phyloP scores from a whole-genome alignment of 1,139 yeast species.

The Diutina rugosa region DNA sequence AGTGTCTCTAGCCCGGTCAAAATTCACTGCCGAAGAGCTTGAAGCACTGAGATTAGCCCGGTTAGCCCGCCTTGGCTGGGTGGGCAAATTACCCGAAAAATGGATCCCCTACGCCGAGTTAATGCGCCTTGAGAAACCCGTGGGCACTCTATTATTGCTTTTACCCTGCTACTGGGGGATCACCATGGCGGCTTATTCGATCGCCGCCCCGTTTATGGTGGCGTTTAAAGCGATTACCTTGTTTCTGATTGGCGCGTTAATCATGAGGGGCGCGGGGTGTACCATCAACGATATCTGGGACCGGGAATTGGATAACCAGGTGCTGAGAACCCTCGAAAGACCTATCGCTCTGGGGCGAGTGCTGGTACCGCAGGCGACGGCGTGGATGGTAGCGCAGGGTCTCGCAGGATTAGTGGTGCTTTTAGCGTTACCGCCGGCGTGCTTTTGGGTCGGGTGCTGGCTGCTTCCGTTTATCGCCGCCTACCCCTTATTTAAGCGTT shows the following conservation, averaged over 20 bases:
- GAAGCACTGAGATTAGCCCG: slow-evolving; percentile 46
- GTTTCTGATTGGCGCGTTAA: slow-evolving; percentile 71
- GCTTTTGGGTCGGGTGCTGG: slow-evolving; percentile 73
- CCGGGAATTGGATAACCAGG: slow-evolving; percentile 69
- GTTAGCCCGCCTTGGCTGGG: slow-evolving; percentile 44
- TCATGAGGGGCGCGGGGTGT: slow-evolving; percentile 98
- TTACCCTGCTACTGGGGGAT: slow-evolving; percentile 77
- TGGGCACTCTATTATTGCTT: slow-evolving; percentile 73
- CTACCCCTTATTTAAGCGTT: slow-evolving; percentile 86
- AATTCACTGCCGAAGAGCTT: slow-evolving; percentile 41
- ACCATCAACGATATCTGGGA: slow-evolving; percentile 87
- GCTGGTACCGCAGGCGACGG: slow-evolving; percentile 55
- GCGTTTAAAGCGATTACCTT: slow-evolving; percentile 47
- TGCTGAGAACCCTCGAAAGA: slow-evolving; percentile 75
- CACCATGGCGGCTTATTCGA: slow-evolving; percentile 71
- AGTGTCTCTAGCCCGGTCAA: background rate
- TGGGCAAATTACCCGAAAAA: slow-evolving; percentile 51
- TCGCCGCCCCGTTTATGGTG: slow-evolving; percentile 53
- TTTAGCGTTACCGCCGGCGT: slow-evolving; percentile 61
- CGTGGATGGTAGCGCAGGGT: slow-evolving; percentile 64
- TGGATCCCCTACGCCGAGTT: slow-evolving; percentile 87
- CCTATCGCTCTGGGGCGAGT: slow-evolving; percentile 89
- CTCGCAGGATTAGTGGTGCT: slow-evolving; percentile 66
- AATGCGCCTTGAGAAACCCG: slow-evolving; percentile 87
- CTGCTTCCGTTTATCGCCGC: slow-evolving; percentile 72